These are phyloP conservation scores for Arachis monticola DNA, from an alignment of 331 rosid species.

Conservation along the genomic window DNA sequence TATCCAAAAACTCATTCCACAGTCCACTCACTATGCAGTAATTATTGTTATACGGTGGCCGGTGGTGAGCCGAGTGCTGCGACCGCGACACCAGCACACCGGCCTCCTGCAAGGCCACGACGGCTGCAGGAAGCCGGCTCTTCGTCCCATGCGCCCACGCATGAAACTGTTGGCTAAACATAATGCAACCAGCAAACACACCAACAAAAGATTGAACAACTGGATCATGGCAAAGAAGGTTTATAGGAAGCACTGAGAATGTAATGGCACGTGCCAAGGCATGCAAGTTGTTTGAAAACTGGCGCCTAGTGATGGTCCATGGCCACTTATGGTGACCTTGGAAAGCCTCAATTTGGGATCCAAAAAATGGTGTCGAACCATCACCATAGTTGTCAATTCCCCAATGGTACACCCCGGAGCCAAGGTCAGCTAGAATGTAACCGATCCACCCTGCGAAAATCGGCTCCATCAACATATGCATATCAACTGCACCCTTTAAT, in stretches of 20 bases:
- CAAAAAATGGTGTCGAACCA: slow-evolving; percentile 65
- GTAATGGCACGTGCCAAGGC: slow-evolving; percentile 68
- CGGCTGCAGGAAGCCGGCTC: slow-evolving; percentile 67
- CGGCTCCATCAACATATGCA: slow-evolving; percentile 47
- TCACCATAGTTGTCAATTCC: slow-evolving; percentile 80
- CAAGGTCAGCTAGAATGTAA: slow-evolving; percentile 77
- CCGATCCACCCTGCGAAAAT: slow-evolving; percentile 57
- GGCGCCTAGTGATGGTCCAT: slow-evolving; percentile 82
- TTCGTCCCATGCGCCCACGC: slow-evolving; percentile 91
- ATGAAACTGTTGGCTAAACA: slow-evolving; percentile 97
- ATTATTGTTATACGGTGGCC: slow-evolving; percentile 73
- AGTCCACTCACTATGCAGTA: slow-evolving; percentile 93
- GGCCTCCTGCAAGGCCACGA: slow-evolving; percentile 66
- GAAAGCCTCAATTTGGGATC: slow-evolving; percentile 79
- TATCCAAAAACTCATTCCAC: slow-evolving; percentile 80
- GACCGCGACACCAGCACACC: slow-evolving; percentile 74
- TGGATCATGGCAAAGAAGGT: slow-evolving; percentile 60
- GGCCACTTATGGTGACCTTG: slow-evolving; percentile 96
- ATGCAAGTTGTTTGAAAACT: slow-evolving; percentile 81
- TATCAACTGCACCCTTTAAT: slow-evolving; percentile 36
- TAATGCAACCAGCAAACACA: slow-evolving; percentile 72
- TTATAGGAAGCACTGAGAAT: slow-evolving; percentile 67
- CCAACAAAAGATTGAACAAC: slow-evolving; percentile 61
- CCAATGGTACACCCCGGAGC: slow-evolving; percentile 88
- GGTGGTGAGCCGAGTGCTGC: slow-evolving; percentile 75